Evolutionary conservation across 163 green algal genomes (phyloP).

Genomic region (Chlamydomonas reinhardtii): DNA sequence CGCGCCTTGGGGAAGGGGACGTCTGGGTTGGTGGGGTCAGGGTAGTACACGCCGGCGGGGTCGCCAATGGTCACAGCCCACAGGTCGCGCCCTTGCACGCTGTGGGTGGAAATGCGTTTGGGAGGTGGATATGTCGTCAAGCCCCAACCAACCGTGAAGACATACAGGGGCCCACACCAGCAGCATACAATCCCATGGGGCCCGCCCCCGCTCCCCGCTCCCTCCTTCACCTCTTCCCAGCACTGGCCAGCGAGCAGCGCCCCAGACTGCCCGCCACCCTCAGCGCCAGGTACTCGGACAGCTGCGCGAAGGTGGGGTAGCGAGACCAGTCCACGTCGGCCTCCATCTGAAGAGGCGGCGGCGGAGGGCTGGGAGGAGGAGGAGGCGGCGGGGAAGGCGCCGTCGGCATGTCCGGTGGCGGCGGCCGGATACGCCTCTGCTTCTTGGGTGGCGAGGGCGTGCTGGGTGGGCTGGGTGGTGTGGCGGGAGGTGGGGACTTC

Average conservation of each 20-base stretch:
- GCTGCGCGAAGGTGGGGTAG: not conserved
- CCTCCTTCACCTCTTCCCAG: slow-evolving; percentile 48
- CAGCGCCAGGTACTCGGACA: not conserved
- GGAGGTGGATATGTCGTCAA: too few relatives aligned
- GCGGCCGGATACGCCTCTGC: not conserved
- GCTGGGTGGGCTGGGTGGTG: not conserved
- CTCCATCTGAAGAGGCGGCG: not conserved
- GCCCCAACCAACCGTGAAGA: too few relatives aligned
- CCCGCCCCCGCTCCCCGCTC: too few relatives aligned
- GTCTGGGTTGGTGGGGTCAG: not conserved
- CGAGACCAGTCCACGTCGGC: not conserved
- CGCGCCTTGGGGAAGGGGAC: slow-evolving; percentile 15
- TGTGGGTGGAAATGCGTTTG: not conserved
- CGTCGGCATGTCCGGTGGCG: too few relatives aligned
- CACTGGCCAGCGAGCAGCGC: not conserved
- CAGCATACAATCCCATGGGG: too few relatives aligned
- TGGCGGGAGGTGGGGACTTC: too few relatives aligned
- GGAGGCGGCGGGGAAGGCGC: not conserved
- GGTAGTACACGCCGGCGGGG: not conserved
- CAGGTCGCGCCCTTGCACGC: slow-evolving; percentile 20
- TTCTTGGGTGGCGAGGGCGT: not conserved
- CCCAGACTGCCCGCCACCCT: not conserved
- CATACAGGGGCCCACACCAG: too few relatives aligned
- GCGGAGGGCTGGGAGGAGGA: not conserved
- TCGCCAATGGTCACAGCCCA: slow-evolving; percentile 2